Conservation (phyloP, 1,139 yeast species). For the Diutina scorzettiae region DNA sequence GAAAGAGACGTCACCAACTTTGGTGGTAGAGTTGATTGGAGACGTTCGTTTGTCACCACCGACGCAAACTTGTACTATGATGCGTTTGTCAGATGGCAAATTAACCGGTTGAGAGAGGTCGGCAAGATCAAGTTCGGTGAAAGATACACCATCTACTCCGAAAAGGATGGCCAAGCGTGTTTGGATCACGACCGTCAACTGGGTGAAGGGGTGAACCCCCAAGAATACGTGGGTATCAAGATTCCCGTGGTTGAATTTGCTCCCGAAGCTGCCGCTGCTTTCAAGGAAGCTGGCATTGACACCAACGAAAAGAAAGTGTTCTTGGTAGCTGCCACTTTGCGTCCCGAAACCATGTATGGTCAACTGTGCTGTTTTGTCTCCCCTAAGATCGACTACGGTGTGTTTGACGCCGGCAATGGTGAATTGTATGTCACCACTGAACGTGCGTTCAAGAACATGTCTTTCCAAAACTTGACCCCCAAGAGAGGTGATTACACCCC, state of each 20-base stretch:
- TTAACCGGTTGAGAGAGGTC: slow-evolving; percentile 71
- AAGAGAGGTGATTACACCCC: slow-evolving; percentile 68
- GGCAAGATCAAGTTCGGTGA: slow-evolving; percentile 97
- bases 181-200: slow-evolving; percentile 97
- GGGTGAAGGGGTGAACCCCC: slow-evolving; percentile 96
- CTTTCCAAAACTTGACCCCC: slow-evolving; percentile 88
- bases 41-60: slow-evolving; percentile 92
- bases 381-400: slow-evolving; percentile 86
- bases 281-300: slow-evolving; percentile 38
- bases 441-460: slow-evolving; percentile 98
- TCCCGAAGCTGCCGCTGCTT: slow-evolving; percentile 37
- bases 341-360: slow-evolving; percentile 99
- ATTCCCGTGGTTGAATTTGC: slow-evolving; percentile 58
- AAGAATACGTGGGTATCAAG: slow-evolving; percentile 91
- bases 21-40: slow-evolving; percentile 97
- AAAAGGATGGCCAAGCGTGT: slow-evolving; percentile 98
- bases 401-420: slow-evolving; percentile 75
- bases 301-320: slow-evolving; percentile 48
- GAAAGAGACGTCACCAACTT: slow-evolving; percentile 67
- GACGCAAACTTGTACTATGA: slow-evolving; percentile 93
- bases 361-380: slow-evolving; percentile 97
- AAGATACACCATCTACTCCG: slow-evolving; percentile 94
- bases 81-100: slow-evolving; percentile 93
- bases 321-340: slow-evolving; percentile 91
- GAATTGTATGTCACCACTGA: slow-evolving; percentile 79